These are phyloP conservation scores for Apiospora rasikravindrae DNA, from an alignment of 2,329 filamentous ascomycete genomes.

Conservation along the genomic window DNA sequence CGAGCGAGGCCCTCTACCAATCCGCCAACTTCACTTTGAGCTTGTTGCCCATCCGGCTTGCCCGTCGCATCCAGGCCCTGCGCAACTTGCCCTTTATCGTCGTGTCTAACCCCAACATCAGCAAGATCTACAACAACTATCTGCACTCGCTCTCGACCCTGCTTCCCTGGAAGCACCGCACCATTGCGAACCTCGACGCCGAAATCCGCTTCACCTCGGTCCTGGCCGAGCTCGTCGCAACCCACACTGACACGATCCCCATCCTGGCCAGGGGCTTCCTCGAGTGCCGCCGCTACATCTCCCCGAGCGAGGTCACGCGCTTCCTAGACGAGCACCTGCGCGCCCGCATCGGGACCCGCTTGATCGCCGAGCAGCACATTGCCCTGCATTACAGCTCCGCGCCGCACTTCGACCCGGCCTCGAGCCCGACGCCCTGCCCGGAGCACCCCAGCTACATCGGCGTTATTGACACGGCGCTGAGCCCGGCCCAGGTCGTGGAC, in stretches of 20 bases:
- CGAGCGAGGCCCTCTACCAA: slow-evolving; percentile 77
- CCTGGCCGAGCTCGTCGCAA: slow-evolving; percentile 92
- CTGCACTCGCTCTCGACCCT: slow-evolving; percentile 90
- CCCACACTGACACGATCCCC: slow-evolving; percentile 92
- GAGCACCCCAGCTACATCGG: slow-evolving; percentile 78
- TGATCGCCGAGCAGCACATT: slow-evolving; percentile 97
- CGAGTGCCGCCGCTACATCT: slow-evolving; percentile 91
- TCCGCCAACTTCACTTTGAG: slow-evolving; percentile 96
- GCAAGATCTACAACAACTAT: slow-evolving; percentile 95
- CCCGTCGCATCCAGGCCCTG: slow-evolving; percentile 90
- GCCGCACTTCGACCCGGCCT: slow-evolving; percentile 67
- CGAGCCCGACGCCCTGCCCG: slow-evolving; percentile 55
- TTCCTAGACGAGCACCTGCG: slow-evolving; percentile 95
- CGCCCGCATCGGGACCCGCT: slow-evolving; percentile 88
- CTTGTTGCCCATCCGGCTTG: slow-evolving; percentile 88
- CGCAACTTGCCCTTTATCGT: slow-evolving; percentile 97
- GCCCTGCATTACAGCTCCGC: slow-evolving; percentile 78
- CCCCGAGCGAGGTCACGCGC: slow-evolving; percentile 78
- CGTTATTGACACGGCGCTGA: slow-evolving; percentile 89
- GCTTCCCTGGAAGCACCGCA: slow-evolving; percentile 75
- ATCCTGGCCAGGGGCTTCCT: slow-evolving; percentile 90
- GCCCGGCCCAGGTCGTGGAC: slow-evolving; percentile 80
- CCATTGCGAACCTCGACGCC: slow-evolving; percentile 79
- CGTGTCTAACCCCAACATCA: slow-evolving; percentile 95
- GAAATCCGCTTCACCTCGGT: slow-evolving; percentile 92